Base-by-base conservation (phyloP, 129 eudicot genomes). In the Apium graveolens region DNA sequence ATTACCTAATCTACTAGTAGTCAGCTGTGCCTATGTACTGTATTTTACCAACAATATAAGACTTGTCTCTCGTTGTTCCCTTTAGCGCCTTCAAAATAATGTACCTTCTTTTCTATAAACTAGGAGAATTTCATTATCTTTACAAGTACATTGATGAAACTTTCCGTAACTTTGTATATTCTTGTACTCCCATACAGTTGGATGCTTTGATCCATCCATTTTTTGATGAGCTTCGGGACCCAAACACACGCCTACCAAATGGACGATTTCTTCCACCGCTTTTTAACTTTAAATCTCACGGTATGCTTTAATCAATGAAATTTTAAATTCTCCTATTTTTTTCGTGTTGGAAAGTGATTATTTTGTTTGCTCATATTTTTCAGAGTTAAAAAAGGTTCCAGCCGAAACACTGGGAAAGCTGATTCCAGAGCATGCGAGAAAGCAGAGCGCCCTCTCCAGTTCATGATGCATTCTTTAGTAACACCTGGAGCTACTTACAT, bases 151-250 rank as follows among this genome's bases (percentile, higher is more conserved):
- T 44, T 44, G 48, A 2, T 11, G 11, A 11, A 44, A 44, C 11
- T 60, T 60, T 32, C 32, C 4, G 10, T 26, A 26, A 66, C 41
- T 31, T 66, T 66, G 38, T 27, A 31, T 31, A 16, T 66, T 66
- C 24, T 66, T 66, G 11, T 11, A 24, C 70, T 42, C 31, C 24
- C 57, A 16, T 84, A 82, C 89, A 93, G 98, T 76, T 88, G 82
- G 98, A 93, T 83, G 86, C 89, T 69, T 73, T 93, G 82, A 78
- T 85, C 71, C 98, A 93, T 78, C 93, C 93, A 7, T 93, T 93
- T 78, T 93, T 90, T 77, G 93, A 93, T 75, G 98, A 90, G 86
- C 81, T 93, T 43, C 96, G 96, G 82, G 98, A 93, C 81, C 91
- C 96, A 69, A 89, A 85, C 81, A 84, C 96, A 27, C 87, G 96